Evolutionary conservation across 371 early-diverging fungal species (phyloP).

Genomic region (Conidiobolus coronatus): DNA sequence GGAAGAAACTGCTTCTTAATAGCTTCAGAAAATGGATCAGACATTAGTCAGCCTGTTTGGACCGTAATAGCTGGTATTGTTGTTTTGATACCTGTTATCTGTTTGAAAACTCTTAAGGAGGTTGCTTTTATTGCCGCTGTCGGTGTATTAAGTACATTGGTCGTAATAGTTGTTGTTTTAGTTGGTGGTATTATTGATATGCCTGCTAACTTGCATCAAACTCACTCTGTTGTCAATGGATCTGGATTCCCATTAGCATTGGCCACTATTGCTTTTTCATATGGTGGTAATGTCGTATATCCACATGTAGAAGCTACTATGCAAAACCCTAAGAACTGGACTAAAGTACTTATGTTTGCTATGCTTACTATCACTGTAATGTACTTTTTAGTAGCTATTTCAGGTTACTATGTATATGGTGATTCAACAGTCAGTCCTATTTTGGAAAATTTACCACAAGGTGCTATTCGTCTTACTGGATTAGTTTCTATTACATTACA

Average conservation of each 20-base stretch:
- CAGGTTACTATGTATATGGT: conserved; percentile 64
- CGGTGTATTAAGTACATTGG: conserved; percentile 22
- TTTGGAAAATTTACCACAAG: conserved; percentile 34
- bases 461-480: conserved; percentile 29
- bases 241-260: conserved; percentile 6
- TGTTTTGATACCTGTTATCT: conserved; percentile 22
- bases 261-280: conserved; percentile 49
- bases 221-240: no score
- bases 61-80: conserved; percentile 27
- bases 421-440: conserved; percentile 33
- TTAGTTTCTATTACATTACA: conserved; percentile 56
- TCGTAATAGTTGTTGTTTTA: conserved; percentile 16
- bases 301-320: conserved; percentile 29
- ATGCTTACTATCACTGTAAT: conserved; percentile 42
- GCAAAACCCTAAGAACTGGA: conserved; percentile 48
- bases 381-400: conserved; percentile 46
- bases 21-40: conserved; percentile 10
- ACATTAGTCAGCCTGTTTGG: conserved; percentile 22
- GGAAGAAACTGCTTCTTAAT: conserved; percentile 32
- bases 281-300: conserved; percentile 60
- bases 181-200: background rate
- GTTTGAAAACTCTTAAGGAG: conserved; percentile 45
- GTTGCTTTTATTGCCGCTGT: conserved; percentile 30
- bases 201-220: background rate
- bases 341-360: conserved; percentile 33